These are phyloP conservation scores for Lentinus brumalis DNA, from an alignment of 768 basidiomycete genomes.

Conservation along the genomic window DNA sequence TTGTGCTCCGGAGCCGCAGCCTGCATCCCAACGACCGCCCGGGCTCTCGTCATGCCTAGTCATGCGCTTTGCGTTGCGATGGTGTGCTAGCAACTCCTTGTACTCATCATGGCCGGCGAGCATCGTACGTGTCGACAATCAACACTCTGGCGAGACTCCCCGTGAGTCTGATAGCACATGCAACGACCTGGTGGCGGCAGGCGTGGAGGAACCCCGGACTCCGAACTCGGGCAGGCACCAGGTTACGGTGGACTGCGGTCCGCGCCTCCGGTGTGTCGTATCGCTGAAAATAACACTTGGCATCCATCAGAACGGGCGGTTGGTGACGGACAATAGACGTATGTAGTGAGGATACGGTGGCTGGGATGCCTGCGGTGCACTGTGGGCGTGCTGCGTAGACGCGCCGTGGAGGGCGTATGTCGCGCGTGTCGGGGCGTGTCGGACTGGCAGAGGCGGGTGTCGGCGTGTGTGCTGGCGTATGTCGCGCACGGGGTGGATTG, in stretches of 20 bases:
- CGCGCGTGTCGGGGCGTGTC: constrained; percentile 5
- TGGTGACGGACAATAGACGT: not conserved
- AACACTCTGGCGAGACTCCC: not conserved
- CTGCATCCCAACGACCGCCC: not conserved
- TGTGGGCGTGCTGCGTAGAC: constrained; percentile 3
- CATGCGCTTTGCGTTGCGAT: not conserved
- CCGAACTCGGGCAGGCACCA: not conserved
- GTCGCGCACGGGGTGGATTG: constrained; percentile 1
- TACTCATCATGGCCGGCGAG: not conserved
- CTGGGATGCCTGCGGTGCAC: not conserved
- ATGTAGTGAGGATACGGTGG: not conserved
- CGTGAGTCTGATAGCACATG: not conserved
- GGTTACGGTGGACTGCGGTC: constrained; percentile 12
- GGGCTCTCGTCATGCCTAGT: not conserved
- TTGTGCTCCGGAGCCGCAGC: not conserved
- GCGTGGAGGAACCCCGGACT: not conserved
- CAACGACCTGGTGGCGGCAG: not conserved
- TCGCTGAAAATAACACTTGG: constrained; percentile 10
- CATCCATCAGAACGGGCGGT: constrained; percentile 18
- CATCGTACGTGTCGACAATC: no score
- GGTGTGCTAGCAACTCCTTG: not conserved
- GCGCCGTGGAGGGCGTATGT: not conserved
- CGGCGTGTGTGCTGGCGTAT: constrained; percentile 6
- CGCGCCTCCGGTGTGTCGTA: constrained; percentile 15
- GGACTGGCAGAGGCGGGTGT: not conserved